Conservation (phyloP, 164 flowering plant genomes). For the Piper longum region DNA sequence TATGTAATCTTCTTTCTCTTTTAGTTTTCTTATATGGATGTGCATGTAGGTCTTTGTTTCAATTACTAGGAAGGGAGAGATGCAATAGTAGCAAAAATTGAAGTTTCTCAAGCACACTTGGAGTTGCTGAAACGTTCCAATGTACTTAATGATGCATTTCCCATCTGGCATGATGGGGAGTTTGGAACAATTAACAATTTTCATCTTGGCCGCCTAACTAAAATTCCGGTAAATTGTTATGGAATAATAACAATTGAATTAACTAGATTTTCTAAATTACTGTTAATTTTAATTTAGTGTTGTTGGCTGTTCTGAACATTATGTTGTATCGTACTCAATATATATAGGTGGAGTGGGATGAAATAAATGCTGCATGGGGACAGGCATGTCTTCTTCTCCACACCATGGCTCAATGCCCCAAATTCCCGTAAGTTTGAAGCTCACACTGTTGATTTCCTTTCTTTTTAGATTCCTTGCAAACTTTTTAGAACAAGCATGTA, state of each 20-base stretch:
- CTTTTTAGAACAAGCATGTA: not conserved
- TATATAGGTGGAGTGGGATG: slow-evolving; percentile 94
- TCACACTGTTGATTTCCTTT: not conserved
- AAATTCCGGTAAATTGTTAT: slow-evolving; percentile 47
- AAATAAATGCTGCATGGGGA: slow-evolving; percentile 99
- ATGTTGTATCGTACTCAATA: not conserved
- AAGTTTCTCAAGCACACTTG: slow-evolving; percentile 92
- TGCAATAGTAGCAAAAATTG: slow-evolving; percentile 81
- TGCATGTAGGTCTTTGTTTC: slow-evolving; percentile 1
- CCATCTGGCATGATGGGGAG: slow-evolving; percentile 87
- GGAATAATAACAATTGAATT: not conserved
- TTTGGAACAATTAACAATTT: slow-evolving; percentile 98
- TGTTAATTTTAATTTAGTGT: not conserved
- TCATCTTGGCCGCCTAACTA: slow-evolving; percentile 91
- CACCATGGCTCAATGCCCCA: slow-evolving; percentile 88
- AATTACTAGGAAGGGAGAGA: slow-evolving; percentile 81
- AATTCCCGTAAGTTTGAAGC: slow-evolving; percentile 58
- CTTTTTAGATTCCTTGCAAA: not conserved
- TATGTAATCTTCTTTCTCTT: not conserved
- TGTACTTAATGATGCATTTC: slow-evolving; percentile 92
- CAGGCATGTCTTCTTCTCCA: slow-evolving; percentile 97
- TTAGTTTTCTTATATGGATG: not conserved
- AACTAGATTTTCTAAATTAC: not conserved
- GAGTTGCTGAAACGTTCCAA: slow-evolving; percentile 84
- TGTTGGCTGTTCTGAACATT: not conserved